Conservation (phyloP, 2,329 filamentous ascomycete genomes). For the Graphiopsis chlorocephala region DNA sequence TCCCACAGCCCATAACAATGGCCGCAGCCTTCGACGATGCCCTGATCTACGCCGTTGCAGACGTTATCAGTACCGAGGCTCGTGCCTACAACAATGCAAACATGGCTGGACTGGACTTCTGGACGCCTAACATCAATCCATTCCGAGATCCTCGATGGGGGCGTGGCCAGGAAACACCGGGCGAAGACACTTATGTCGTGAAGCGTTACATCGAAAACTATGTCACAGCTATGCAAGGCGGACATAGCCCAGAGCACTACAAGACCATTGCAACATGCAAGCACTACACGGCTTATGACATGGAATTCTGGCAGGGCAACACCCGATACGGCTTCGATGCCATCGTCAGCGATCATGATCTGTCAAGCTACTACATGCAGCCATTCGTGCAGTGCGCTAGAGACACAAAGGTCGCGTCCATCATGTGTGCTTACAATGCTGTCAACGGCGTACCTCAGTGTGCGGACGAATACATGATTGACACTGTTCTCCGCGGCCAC, state of each 20-base stretch:
- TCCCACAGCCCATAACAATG: constrained; percentile 62
- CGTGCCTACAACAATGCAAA: constrained; percentile 64
- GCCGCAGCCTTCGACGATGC: constrained; percentile 63
- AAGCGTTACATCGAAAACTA: constrained; percentile 11
- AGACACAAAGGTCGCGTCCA: constrained; percentile 9
- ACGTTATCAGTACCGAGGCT: constrained; percentile 58
- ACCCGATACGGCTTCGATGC: constrained; percentile 11
- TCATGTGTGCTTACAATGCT: constrained; percentile 16
- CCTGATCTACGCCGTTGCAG: constrained; percentile 56
- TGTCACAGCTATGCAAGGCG: constrained; percentile 9
- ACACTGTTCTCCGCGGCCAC: constrained; percentile 59
- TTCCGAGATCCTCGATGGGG: constrained; percentile 12
- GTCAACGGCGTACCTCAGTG: constrained; percentile 61
- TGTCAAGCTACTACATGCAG: constrained; percentile 12
- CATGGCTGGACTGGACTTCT: constrained; percentile 56
- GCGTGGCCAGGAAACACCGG: constrained; percentile 7
- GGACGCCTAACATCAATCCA: constrained; percentile 65
- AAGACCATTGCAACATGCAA: constrained; percentile 15
- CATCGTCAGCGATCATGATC: constrained; percentile 4
- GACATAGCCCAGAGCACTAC: background rate
- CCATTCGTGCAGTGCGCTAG: constrained; percentile 12
- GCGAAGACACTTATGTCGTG: constrained; percentile 9
- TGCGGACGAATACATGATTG: constrained; percentile 58
- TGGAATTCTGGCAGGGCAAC: constrained; percentile 2
- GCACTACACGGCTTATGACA: constrained; percentile 10